A percentile compares a stretch with the other conserved stretches of the same genome.
Evolutionary conservation across 2,329 filamentous ascomycete genomes (phyloP).

Genomic region (Rhinocladiella similis): DNA sequence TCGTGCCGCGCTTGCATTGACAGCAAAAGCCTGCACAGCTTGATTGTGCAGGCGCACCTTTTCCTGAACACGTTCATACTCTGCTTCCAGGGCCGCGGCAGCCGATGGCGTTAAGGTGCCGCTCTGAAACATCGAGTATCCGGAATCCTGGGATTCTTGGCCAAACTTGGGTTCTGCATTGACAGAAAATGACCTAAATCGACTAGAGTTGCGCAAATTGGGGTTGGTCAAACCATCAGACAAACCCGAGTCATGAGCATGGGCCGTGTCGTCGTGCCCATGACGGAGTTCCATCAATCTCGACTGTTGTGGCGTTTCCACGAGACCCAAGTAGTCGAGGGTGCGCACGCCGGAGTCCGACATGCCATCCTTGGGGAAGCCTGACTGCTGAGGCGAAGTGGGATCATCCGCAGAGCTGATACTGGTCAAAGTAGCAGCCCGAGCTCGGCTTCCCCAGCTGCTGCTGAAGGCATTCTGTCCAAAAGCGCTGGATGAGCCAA

Average conservation of each 20-base stretch:
- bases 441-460: constrained; percentile 81
- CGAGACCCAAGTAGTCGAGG: constrained; percentile 90
- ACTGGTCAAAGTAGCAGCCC: constrained; percentile 85
- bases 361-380: constrained; percentile 80
- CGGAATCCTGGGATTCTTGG: constrained; percentile 71
- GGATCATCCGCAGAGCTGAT: constrained; percentile 85
- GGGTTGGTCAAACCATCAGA: constrained; percentile 72
- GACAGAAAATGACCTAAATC: constrained; percentile 95
- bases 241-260: constrained; percentile 50
- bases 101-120: constrained; percentile 61
- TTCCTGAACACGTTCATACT: constrained; percentile 61
- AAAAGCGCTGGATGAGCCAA: constrained; percentile 66
- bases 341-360: constrained; percentile 89
- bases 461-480: constrained; percentile 85
- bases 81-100: constrained; percentile 54
- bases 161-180: constrained; percentile 98
- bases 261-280: constrained; percentile 50
- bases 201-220: constrained; percentile 73
- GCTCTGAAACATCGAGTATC: constrained; percentile 58
- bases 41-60: constrained; percentile 87
- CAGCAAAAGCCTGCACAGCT: constrained; percentile 88
- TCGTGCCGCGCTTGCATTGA: constrained; percentile 75
- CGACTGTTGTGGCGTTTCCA: constrained; percentile 83
- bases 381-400: constrained; percentile 81
- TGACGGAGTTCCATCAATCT: constrained; percentile 70